These are phyloP conservation scores for Colletotrichum sp. DNA, from an alignment of 2,329 filamentous ascomycete species.

Conservation along the genomic window DNA sequence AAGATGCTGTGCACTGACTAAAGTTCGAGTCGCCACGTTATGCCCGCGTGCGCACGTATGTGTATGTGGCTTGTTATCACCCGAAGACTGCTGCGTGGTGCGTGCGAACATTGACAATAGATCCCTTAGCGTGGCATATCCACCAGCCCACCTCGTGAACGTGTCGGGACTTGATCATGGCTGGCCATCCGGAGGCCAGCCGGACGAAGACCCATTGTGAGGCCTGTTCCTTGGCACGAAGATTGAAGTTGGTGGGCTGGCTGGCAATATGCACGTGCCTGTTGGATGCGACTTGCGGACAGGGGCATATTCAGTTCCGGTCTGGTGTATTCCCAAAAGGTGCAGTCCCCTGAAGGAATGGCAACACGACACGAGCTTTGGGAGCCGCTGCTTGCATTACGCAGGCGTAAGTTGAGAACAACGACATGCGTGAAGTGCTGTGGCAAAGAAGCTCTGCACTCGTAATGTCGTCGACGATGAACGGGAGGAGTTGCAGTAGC, in stretches of 20 bases:
- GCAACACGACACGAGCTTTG: background rate
- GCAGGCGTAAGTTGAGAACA: background rate
- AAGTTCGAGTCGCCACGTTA: background rate
- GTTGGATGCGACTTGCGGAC: background rate
- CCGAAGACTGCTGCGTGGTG: background rate
- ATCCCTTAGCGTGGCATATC: background rate
- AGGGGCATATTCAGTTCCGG: background rate
- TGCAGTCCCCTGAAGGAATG: background rate
- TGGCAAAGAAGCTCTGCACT: background rate
- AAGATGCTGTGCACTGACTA: background rate
- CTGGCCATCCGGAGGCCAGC: background rate
- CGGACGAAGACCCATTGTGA: background rate
- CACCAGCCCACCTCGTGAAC: background rate
- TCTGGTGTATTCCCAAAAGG: background rate
- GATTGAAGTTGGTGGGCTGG: background rate
- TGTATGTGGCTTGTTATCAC: background rate
- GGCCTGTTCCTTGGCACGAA: background rate
- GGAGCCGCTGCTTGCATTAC: background rate
- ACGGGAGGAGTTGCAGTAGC: background rate
- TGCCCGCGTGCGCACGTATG: background rate
- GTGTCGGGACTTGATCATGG: background rate
- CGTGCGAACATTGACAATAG: background rate
- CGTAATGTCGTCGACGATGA: background rate
- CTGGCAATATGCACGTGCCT: background rate
- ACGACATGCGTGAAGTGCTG: background rate